Conservation (phyloP, 1,284 basidiomycete species). For the Omphalotus olearius region DNA sequence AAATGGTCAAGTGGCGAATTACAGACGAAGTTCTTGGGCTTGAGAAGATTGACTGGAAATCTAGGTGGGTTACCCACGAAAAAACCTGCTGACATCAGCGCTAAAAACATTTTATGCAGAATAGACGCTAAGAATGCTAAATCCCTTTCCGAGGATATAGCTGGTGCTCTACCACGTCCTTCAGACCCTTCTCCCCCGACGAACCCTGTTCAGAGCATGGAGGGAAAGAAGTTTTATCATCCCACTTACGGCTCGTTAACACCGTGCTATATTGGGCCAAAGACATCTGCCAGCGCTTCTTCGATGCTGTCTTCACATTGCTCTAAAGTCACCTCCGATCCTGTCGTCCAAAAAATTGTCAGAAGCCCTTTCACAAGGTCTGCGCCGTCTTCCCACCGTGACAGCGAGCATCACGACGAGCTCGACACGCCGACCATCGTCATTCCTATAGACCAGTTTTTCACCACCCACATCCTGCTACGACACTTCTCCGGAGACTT, state of each 20-base stretch:
- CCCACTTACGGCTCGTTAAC: slow-evolving; percentile 29
- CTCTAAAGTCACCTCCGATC: slow-evolving; percentile 17
- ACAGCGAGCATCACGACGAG: neutral
- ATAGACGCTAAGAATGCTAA: slow-evolving; percentile 20
- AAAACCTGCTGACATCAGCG: too few species aligned
- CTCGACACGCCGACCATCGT: slow-evolving; percentile 25
- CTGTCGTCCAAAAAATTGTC: slow-evolving; percentile 26
- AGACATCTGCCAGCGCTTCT: neutral
- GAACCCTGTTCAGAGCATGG: neutral
- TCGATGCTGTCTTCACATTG: slow-evolving; percentile 13
- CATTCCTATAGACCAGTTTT: slow-evolving; percentile 26
- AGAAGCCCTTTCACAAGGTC: slow-evolving; percentile 10
- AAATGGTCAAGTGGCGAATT: slow-evolving; percentile 31
- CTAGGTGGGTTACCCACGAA: slow-evolving; percentile 16
- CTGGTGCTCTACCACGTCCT: slow-evolving; percentile 23
- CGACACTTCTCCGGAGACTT: slow-evolving; percentile 29
- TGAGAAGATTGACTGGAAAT: slow-evolving; percentile 29
- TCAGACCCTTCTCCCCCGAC: slow-evolving; percentile 17
- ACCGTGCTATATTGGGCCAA: slow-evolving; percentile 22
- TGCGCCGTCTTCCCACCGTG: too few species aligned
- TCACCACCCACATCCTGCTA: slow-evolving; percentile 30
- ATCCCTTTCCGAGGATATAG: slow-evolving; percentile 15
- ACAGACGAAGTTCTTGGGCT: slow-evolving; percentile 31
- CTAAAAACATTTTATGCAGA: slow-evolving; percentile 12
- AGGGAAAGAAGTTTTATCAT: slow-evolving; percentile 24